These are phyloP conservation scores for Colletotrichum sp. DNA, from an alignment of 2,329 filamentous ascomycete species.

Conservation along the genomic window DNA sequence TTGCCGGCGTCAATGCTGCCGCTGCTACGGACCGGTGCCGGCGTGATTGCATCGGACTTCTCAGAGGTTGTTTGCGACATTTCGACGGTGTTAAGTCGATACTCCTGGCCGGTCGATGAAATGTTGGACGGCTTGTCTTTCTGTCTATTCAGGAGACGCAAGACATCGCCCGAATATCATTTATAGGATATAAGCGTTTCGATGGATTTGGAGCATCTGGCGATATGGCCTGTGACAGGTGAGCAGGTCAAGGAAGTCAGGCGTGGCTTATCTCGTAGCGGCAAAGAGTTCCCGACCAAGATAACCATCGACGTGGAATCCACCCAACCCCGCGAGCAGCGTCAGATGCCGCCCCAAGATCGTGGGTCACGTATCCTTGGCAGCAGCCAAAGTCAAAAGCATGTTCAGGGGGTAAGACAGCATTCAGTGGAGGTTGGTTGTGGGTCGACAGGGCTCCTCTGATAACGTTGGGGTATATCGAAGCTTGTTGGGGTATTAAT, in stretches of 20 bases:
- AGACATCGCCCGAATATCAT: background rate
- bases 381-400: constrained; percentile 2
- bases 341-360: constrained; percentile 17
- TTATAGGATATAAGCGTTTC: background rate
- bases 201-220: constrained; percentile 1
- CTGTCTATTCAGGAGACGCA: background rate
- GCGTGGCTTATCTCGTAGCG: constrained; percentile 10
- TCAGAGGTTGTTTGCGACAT: constrained; percentile 21
- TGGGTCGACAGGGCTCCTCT: background rate
- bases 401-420: background rate
- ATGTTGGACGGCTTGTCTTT: background rate
- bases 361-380: constrained; percentile 1
- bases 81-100: background rate
- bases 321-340: constrained; percentile 14
- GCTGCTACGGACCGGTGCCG: constrained; percentile 24
- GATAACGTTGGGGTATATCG: constrained; percentile 19
- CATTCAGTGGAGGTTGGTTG: background rate
- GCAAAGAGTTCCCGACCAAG: constrained; percentile 12
- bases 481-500: constrained; percentile 1
- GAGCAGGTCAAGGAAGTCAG: background rate
- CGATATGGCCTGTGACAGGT: background rate
- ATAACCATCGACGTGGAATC: background rate
- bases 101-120: background rate
- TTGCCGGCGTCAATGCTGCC: constrained; percentile 28
- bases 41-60: constrained; percentile 25